Evolutionary conservation across 768 basidiomycete species (phyloP).

Genomic region (Boletus huronensis): DNA sequence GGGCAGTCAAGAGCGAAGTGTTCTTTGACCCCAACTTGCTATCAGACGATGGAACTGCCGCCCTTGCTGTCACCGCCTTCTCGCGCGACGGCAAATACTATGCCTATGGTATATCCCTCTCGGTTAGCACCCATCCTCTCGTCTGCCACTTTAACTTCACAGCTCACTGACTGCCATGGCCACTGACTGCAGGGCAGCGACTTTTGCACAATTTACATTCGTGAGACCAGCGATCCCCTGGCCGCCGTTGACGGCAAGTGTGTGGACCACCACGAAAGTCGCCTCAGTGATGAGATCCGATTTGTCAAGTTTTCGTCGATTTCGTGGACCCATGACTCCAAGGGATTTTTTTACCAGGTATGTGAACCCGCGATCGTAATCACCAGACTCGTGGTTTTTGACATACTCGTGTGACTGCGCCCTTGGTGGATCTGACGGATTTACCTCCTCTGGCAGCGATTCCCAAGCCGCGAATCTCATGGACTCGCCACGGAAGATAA

Average conservation of each 20-base stretch:
- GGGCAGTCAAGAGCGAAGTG: slow-evolving; percentile 54
- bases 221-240: slow-evolving; percentile 59
- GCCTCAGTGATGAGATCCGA: slow-evolving; percentile 63
- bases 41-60: slow-evolving; percentile 67
- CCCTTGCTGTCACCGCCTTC: slow-evolving; percentile 56
- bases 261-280: slow-evolving; percentile 44
- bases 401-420: background rate
- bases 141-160: background rate
- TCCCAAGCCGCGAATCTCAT: slow-evolving; percentile 49
- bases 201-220: slow-evolving; percentile 64
- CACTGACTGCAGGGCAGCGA: slow-evolving; percentile 59
- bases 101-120: slow-evolving; percentile 73
- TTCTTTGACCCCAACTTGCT: slow-evolving; percentile 82
- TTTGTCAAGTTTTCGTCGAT: slow-evolving; percentile 76
- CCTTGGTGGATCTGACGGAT: background rate
- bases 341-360: slow-evolving; percentile 83
- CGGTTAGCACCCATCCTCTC: slow-evolving; percentile 41
- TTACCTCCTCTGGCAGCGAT: slow-evolving; percentile 40
- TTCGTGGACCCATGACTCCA: slow-evolving; percentile 73
- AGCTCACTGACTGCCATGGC: background rate
- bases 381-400: background rate
- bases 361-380: slow-evolving; percentile 3
- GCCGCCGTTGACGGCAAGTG: slow-evolving; percentile 36
- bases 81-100: slow-evolving; percentile 66
- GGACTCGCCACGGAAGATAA: slow-evolving; percentile 46